These are phyloP conservation scores for Lentinula raphanica DNA, from an alignment of 768 basidiomycete species.

Conservation along the genomic window DNA sequence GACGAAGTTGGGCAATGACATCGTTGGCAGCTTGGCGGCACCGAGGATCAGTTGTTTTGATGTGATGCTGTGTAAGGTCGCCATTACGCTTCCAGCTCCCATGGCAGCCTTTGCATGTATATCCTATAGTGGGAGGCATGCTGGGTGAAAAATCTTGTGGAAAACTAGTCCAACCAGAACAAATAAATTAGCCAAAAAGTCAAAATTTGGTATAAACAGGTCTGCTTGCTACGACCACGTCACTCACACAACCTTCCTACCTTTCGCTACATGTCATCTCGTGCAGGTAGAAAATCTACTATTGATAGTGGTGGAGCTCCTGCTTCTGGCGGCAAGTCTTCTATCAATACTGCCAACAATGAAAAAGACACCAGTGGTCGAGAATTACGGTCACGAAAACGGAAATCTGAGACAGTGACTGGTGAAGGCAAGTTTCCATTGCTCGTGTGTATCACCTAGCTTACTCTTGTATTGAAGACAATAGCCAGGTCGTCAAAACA, in stretches of 20 bases:
- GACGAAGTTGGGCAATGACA: not conserved
- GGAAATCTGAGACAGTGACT: no score
- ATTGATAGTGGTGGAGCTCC: not conserved
- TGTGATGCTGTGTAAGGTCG: not conserved
- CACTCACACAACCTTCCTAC: not conserved
- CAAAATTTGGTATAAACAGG: not conserved
- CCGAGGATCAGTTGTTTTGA: not conserved
- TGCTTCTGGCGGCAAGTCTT: no score
- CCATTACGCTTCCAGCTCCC: not conserved
- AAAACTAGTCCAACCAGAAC: not conserved
- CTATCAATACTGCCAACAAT: not conserved
- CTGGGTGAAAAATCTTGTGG: not conserved
- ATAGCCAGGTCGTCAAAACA: not conserved
- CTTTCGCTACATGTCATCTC: not conserved
- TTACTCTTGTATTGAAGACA: no score
- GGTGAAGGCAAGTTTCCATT: no score
- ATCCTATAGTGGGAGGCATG: not conserved
- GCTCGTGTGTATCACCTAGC: no score
- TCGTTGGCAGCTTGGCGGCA: not conserved
- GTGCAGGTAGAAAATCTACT: not conserved
- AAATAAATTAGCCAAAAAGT: not conserved
- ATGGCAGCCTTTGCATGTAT: not conserved
- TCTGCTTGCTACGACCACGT: not conserved
- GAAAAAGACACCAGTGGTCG: not conserved
- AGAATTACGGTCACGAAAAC: not conserved